phyloP scores from a whole-genome alignment of 768 basidiomycete genomes.

The Boletus eberwhitei region DNA sequence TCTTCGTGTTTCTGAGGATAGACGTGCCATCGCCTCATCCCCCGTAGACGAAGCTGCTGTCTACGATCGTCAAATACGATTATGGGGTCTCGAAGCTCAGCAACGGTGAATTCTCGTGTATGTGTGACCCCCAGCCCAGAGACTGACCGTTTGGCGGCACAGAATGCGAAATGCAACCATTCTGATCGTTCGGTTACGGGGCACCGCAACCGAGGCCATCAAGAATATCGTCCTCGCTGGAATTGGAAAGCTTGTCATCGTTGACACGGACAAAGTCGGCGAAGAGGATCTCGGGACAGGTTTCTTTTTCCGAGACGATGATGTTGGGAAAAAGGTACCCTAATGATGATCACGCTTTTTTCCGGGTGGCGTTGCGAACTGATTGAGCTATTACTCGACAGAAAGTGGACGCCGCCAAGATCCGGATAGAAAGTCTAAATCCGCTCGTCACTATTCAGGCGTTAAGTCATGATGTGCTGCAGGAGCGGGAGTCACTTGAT shows the following conservation, averaged over 20 bases:
- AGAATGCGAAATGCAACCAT: slow-evolving; percentile 96
- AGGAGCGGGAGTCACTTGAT: slow-evolving; percentile 53
- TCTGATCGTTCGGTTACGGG: slow-evolving; percentile 72
- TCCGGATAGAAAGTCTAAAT: slow-evolving; percentile 85
- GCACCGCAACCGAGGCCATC: slow-evolving; percentile 88
- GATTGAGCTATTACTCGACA: slow-evolving; percentile 33
- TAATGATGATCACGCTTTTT: slow-evolving; percentile 7
- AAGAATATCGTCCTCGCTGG: slow-evolving; percentile 98
- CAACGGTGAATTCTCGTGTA: slow-evolving; percentile 58
- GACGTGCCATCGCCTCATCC: neutral
- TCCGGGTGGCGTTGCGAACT: slow-evolving; percentile 37
- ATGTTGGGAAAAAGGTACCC: slow-evolving; percentile 81
- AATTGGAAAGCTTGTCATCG: slow-evolving; percentile 83
- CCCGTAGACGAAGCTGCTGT: slow-evolving; percentile 66
- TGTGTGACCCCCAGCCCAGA: neutral
- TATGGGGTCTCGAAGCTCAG: slow-evolving; percentile 98
- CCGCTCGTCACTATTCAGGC: slow-evolving; percentile 84
- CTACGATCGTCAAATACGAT: slow-evolving; percentile 94
- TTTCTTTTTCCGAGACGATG: slow-evolving; percentile 92
- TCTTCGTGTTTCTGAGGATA: neutral
- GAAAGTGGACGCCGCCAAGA: slow-evolving; percentile 83
- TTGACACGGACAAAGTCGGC: slow-evolving; percentile 71
- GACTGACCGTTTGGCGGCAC: slow-evolving; percentile 10
- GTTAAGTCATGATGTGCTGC: slow-evolving; percentile 45
- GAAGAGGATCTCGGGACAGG: slow-evolving; percentile 89